Percentiles rank a stretch among this genome's conserved stretches.
phyloP scores from a whole-genome alignment of 139 green algal genomes.

The Auxenochlorella pyrenoidosa region DNA sequence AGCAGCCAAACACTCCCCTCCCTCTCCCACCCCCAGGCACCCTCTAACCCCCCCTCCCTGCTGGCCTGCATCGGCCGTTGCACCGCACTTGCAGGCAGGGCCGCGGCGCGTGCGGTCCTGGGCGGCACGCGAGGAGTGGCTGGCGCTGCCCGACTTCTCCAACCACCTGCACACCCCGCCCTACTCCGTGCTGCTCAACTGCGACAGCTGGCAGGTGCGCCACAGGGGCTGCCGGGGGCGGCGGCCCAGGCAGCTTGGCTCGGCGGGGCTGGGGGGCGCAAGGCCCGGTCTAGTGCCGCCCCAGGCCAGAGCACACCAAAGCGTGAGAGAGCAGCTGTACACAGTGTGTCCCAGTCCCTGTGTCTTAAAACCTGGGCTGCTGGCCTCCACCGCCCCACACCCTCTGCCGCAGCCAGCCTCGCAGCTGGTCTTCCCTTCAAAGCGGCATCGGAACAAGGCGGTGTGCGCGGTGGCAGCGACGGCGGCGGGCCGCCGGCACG shows the following conservation, averaged over 20 bases:
- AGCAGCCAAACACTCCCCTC: neutral
- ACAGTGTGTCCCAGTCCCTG: no score
- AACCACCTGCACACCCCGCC: constrained; percentile 54
- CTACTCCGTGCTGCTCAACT: constrained; percentile 59
- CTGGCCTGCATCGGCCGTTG: neutral
- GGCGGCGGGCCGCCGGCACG: neutral
- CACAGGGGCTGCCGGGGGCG: rapidly evolving
- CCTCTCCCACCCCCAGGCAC: no score
- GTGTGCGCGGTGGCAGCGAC: constrained; percentile 57
- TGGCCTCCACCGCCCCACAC: neutral
- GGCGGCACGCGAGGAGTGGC: constrained; percentile 60
- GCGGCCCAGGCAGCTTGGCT: neutral
- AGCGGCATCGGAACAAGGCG: constrained; percentile 49
- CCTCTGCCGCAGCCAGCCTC: constrained; percentile 9
- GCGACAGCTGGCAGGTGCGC: constrained; percentile 61
- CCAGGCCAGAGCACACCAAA: no score
- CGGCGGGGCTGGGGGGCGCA: neutral
- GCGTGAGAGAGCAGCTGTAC: no score
- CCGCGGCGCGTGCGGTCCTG: constrained; percentile 50
- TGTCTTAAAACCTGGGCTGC: neutral
- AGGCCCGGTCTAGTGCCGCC: no score
- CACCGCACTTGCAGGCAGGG: neutral
- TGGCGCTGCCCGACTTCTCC: constrained; percentile 58
- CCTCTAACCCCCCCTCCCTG: no score
- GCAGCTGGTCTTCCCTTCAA: constrained; percentile 60